Conservation (phyloP, 73 alveolate species). For the Stentor coeruleus region DNA sequence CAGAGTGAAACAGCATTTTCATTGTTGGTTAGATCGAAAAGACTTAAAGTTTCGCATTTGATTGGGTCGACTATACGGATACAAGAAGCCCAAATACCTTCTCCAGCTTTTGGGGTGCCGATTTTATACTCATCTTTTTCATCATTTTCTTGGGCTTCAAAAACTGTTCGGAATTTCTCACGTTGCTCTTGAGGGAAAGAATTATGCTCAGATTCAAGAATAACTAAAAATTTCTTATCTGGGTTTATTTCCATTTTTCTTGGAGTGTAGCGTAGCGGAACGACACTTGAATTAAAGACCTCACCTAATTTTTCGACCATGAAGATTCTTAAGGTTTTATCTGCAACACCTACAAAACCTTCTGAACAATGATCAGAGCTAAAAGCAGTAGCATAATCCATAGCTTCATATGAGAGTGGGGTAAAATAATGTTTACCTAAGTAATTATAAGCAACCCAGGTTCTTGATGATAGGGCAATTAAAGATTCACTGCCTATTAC, state of each 20-base stretch:
- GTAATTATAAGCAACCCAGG: constrained; percentile 89
- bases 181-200: constrained; percentile 25
- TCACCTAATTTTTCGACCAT: constrained; percentile 83
- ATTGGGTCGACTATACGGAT: constrained; percentile 85
- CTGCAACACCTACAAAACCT: constrained; percentile 82
- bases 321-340: constrained; percentile 73
- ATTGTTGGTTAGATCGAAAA: constrained; percentile 78
- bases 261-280: constrained; percentile 87
- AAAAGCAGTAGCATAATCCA: constrained; percentile 76
- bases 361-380: constrained; percentile 59
- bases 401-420: constrained; percentile 75
- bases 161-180: constrained; percentile 38
- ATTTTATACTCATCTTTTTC: constrained; percentile 42
- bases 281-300: constrained; percentile 64
- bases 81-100: constrained; percentile 89
- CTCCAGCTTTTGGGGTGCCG: constrained; percentile 62
- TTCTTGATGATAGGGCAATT: constrained; percentile 85
- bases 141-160: constrained; percentile 30
- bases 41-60: constrained; percentile 54
- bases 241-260: constrained; percentile 81
- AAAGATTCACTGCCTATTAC: constrained; percentile 59
- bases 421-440: constrained; percentile 64
- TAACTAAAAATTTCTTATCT: constrained; percentile 67
- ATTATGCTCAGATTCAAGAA: constrained; percentile 85
- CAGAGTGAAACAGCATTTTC: constrained; percentile 75